A percentile compares a stretch with the other conserved stretches of the same genome.
Evolutionary conservation across 2,329 filamentous ascomycete genomes (phyloP).

Genomic region (Colletotrichum sp.): DNA sequence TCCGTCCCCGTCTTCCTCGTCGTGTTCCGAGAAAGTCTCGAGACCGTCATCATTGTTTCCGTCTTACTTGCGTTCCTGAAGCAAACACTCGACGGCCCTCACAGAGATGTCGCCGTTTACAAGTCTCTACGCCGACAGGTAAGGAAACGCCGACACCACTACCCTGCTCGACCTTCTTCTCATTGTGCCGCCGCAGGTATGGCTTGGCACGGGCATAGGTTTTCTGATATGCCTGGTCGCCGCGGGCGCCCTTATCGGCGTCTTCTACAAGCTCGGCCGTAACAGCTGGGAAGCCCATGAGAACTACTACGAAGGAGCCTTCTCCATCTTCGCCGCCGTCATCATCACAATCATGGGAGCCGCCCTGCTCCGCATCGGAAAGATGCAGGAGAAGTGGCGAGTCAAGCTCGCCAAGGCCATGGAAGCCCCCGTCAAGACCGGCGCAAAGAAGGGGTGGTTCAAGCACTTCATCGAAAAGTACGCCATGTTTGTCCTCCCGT

Average conservation of each 20-base stretch:
- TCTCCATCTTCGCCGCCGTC: constrained; percentile 74
- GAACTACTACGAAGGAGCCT: constrained; percentile 81
- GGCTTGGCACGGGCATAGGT: constrained; percentile 64
- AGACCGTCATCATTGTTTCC: constrained; percentile 84
- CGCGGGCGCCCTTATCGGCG: constrained; percentile 69
- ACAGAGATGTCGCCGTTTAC: constrained; percentile 65
- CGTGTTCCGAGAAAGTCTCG: constrained; percentile 83
- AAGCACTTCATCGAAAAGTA: constrained; percentile 77
- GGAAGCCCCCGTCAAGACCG: constrained; percentile 53
- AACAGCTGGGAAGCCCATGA: constrained; percentile 73
- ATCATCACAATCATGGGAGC: constrained; percentile 86
- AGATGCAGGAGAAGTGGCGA: constrained; percentile 88
- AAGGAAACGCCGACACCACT: not conserved
- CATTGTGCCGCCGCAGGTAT: constrained; percentile 49
- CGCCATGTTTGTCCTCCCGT: constrained; percentile 84
- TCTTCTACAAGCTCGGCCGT: constrained; percentile 70
- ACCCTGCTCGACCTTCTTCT: not conserved
- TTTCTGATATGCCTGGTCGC: constrained; percentile 66
- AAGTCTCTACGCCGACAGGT: constrained; percentile 72
- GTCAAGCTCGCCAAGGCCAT: constrained; percentile 77
- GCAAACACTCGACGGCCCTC: constrained; percentile 72
- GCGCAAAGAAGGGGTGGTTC: constrained; percentile 49
- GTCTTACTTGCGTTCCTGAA: constrained; percentile 87
- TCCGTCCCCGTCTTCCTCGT: constrained; percentile 88
- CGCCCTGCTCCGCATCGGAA: constrained; percentile 79